phyloP scores from a whole-genome alignment of 2,329 filamentous ascomycete genomes.

The Colletotrichum lini region DNA sequence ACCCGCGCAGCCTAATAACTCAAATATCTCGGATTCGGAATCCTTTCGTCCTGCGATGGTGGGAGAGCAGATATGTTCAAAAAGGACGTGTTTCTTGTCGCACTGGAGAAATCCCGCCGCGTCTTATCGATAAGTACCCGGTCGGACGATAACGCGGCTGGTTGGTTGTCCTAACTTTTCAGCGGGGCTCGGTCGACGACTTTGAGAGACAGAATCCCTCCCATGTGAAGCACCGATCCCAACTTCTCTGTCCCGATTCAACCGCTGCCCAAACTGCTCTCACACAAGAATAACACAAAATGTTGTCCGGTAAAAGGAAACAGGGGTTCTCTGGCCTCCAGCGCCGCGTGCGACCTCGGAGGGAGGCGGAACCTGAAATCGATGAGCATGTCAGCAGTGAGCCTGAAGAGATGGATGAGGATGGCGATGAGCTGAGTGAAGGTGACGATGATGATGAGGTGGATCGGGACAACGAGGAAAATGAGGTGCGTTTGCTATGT shows the following conservation, averaged over 20 bases:
- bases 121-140: constrained; percentile 20
- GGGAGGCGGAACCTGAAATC: constrained; percentile 51
- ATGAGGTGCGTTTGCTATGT: constrained; percentile 44
- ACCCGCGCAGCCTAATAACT: not conserved
- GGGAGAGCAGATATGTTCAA: constrained; percentile 3
- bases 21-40: not conserved
- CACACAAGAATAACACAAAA: constrained; percentile 24
- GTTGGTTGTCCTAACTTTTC: constrained; percentile 7
- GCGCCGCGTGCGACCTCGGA: constrained; percentile 56
- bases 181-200: not conserved
- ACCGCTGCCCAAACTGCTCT: not conserved
- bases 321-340: constrained; percentile 47
- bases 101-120: not conserved
- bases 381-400: constrained; percentile 37
- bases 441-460: constrained; percentile 54
- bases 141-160: not conserved
- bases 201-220: constrained; percentile 5
- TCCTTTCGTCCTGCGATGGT: constrained; percentile 1
- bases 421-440: constrained; percentile 28
- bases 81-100: constrained; percentile 6
- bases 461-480: constrained; percentile 48
- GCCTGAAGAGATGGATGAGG: constrained; percentile 24
- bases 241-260: not conserved
- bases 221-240: constrained; percentile 22
- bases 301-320: constrained; percentile 44